These are phyloP conservation scores for Triticum timopheevii DNA, from an alignment of 176 grass and related monocot species.

Conservation along the genomic window DNA sequence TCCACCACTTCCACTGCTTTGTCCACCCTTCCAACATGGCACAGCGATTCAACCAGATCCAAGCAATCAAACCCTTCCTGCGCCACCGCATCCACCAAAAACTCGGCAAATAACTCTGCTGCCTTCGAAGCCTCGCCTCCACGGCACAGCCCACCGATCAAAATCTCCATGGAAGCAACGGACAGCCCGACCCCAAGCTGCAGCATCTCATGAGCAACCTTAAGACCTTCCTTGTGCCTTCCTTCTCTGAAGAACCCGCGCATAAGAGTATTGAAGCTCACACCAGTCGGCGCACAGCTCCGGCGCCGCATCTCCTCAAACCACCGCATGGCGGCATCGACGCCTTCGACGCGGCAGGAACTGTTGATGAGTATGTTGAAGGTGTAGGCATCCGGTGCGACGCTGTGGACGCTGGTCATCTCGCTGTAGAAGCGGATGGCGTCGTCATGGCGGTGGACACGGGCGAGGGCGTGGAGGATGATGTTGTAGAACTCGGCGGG, in stretches of 20 bases:
- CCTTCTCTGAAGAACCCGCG: conserved; percentile 63
- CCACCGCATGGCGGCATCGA: conserved; percentile 61
- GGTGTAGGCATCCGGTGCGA: conserved; percentile 57
- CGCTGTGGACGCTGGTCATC: conserved; percentile 54
- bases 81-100: conserved; percentile 38
- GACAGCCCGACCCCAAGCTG: conserved; percentile 57
- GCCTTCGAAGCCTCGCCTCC: conserved; percentile 42
- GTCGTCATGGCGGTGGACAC: conserved; percentile 44
- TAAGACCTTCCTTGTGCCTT: conserved; percentile 57
- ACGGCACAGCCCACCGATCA: conserved; percentile 54
- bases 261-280: conserved; percentile 85
- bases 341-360: conserved; percentile 42
- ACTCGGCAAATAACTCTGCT: conserved; percentile 48
- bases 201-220: conserved; percentile 75
- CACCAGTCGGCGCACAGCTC: conserved; percentile 46
- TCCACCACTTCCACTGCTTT: conserved; percentile 56
- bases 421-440: conserved; percentile 52
- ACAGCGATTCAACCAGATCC: conserved; percentile 51
- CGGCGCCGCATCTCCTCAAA: conserved; percentile 53
- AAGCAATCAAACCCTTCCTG: conserved; percentile 68
- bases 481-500: conserved; percentile 67
- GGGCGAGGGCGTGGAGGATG: conserved; percentile 49
- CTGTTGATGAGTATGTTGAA: conserved; percentile 84
- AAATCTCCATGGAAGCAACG: conserved; percentile 59
- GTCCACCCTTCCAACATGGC: conserved; percentile 32